Conservation (phyloP, 2,329 filamentous ascomycete species). For the Fusarium cicatricum region DNA sequence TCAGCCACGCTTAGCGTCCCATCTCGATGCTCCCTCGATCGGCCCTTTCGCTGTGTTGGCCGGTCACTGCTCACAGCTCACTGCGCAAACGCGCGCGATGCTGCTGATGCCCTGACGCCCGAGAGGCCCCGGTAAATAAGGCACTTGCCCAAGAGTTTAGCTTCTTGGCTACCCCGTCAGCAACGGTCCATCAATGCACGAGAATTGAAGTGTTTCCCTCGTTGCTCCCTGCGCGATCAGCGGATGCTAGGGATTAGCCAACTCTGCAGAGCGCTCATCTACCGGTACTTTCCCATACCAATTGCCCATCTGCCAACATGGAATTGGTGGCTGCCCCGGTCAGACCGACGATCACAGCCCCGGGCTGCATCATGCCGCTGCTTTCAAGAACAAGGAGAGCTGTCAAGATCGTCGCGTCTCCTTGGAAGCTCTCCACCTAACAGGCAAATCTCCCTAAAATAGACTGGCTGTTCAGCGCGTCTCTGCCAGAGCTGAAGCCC, state of each 20-base stretch:
- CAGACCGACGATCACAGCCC: conserved; percentile 8
- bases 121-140: conserved; percentile 10
- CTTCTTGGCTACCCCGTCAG: conserved; percentile 24
- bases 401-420: neutral
- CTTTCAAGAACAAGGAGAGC: conserved; percentile 1
- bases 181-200: no score
- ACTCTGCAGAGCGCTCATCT: no score
- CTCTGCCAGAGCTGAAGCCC: neutral
- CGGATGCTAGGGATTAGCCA: neutral
- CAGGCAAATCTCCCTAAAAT: conserved; percentile 1
- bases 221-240: neutral
- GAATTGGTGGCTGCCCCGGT: conserved; percentile 10
- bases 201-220: no score
- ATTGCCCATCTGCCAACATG: conserved; percentile 17
- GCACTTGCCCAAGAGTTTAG: conserved; percentile 10
- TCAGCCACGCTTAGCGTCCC: conserved; percentile 28
- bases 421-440: neutral
- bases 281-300: conserved; percentile 1
- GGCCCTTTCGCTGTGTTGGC: conserved; percentile 15
- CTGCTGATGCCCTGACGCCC: neutral
- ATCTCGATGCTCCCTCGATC: conserved; percentile 32
- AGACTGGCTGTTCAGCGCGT: neutral
- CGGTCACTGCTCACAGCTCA: no score
- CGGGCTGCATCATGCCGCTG: neutral
- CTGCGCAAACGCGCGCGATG: no score